Evolutionary conservation across 768 basidiomycete species (phyloP).

Genomic region (Hortiboletus flavorubellus): DNA sequence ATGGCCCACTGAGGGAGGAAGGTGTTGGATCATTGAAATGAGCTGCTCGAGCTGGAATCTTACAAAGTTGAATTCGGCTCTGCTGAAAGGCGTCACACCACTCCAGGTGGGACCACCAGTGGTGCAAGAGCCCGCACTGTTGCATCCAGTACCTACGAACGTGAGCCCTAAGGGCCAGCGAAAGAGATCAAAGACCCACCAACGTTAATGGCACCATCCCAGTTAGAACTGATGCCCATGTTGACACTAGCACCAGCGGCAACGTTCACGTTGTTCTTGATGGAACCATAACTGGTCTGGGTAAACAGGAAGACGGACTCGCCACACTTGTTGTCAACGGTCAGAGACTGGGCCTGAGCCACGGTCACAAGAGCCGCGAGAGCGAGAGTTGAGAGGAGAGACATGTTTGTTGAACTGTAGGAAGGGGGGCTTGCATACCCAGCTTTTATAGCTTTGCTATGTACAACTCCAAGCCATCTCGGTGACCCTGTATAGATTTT

Average conservation of each 20-base stretch:
- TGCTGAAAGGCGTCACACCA: conserved; percentile 31
- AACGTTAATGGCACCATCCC: conserved; percentile 31
- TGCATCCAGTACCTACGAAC: conserved; percentile 27
- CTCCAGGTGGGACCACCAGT: conserved; percentile 32
- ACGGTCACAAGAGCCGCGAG: conserved; percentile 18
- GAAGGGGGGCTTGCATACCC: not conserved
- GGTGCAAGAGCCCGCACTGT: conserved; percentile 21
- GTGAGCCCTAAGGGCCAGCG: conserved; percentile 1
- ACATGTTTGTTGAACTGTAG: conserved; percentile 19
- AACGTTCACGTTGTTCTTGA: conserved; percentile 27
- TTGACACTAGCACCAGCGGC: conserved; percentile 22
- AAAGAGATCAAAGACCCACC: conserved; percentile 12
- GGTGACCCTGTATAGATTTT: not conserved
- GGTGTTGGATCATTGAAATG: not conserved
- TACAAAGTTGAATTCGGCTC: conserved; percentile 34
- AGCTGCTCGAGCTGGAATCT: not conserved
- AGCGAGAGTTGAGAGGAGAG: conserved; percentile 16
- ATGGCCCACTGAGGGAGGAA: conserved; percentile 16
- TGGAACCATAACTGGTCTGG: conserved; percentile 26
- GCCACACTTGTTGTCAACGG: conserved; percentile 25
- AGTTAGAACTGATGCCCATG: conserved; percentile 30
- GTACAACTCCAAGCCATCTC: not conserved
- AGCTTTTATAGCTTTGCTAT: conserved; percentile 15
- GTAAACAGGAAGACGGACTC: conserved; percentile 31
- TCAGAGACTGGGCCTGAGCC: conserved; percentile 28